These are phyloP conservation scores for Quercus alba DNA, from an alignment of 306 rosid species.

Conservation along the genomic window DNA sequence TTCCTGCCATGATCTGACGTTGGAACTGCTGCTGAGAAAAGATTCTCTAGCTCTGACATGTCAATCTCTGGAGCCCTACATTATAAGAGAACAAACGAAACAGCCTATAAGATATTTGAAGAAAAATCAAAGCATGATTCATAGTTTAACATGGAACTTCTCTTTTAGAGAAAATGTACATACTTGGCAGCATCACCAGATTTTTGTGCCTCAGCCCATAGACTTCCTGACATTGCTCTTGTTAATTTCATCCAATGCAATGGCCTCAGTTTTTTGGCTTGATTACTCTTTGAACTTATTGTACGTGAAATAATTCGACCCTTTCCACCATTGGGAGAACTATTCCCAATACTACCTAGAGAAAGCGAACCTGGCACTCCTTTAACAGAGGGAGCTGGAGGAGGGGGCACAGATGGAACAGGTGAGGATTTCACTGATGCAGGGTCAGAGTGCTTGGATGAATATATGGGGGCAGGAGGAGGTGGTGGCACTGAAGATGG, in stretches of 20 bases:
- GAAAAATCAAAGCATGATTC: slow-evolving; percentile 17
- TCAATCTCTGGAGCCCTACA: slow-evolving; percentile 92
- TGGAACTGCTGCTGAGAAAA: slow-evolving; percentile 75
- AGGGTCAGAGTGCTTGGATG: slow-evolving; percentile 26
- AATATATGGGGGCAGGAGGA: slow-evolving; percentile 14
- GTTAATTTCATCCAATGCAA: slow-evolving; percentile 89
- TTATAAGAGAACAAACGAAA: slow-evolving; percentile 22
- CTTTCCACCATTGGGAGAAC: slow-evolving; percentile 34
- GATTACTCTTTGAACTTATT: slow-evolving; percentile 37
- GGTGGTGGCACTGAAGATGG: slow-evolving; percentile 37
- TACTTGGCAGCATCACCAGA: slow-evolving; percentile 76
- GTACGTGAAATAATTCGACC: slow-evolving; percentile 54
- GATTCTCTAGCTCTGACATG: slow-evolving; percentile 91
- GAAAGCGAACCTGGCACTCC: slow-evolving; percentile 39
- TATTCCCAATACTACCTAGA: slow-evolving; percentile 30
- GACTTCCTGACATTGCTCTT: slow-evolving; percentile 84
- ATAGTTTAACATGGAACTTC: slow-evolving; percentile 17
- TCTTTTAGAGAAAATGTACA: slow-evolving; percentile 23
- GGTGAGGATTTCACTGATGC: slow-evolving; percentile 23
- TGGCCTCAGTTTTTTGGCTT: slow-evolving; percentile 79
- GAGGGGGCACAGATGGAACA: slow-evolving; percentile 59
- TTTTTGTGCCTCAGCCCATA: slow-evolving; percentile 94
- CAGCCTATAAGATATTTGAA: slow-evolving; percentile 13
- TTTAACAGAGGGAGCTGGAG: slow-evolving; percentile 46
- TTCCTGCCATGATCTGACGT: slow-evolving; percentile 43